Conservation (phyloP, 805 yeast species). For the Cyberlindnera saturnus region DNA sequence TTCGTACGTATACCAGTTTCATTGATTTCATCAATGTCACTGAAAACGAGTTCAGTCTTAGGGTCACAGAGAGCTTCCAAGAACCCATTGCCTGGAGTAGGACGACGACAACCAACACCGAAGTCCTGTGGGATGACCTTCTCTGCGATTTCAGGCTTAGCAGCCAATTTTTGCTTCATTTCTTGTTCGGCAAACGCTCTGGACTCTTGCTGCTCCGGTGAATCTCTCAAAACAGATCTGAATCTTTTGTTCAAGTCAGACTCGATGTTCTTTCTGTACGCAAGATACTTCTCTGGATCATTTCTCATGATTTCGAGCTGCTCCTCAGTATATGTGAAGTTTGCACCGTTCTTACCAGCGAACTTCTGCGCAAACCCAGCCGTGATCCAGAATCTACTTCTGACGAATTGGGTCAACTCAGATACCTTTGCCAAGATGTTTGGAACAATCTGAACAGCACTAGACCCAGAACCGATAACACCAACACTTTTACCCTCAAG, state of each 20-base stretch:
- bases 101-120: conserved; percentile 2
- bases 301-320: conserved; percentile 1
- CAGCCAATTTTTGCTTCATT: conserved; percentile 1
- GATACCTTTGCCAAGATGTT: neutral
- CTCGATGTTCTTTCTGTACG: conserved; percentile 2
- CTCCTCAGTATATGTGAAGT: conserved; percentile 1
- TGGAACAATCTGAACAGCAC: conserved; percentile 1
- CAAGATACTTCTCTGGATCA: neutral
- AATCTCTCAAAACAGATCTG: conserved; percentile 1
- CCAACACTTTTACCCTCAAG: conserved; percentile 1
- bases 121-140: conserved; percentile 2
- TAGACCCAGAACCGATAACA: conserved; percentile 1
- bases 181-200: conserved; percentile 1
- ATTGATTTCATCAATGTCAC: conserved; percentile 1
- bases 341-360: conserved; percentile 1
- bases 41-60: conserved; percentile 1
- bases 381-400: conserved; percentile 2
- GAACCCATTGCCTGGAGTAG: conserved; percentile 1
- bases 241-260: conserved; percentile 1
- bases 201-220: neutral
- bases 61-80: conserved; percentile 1
- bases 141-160: conserved; percentile 1
- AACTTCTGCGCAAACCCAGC: conserved; percentile 2
- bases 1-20: neutral
- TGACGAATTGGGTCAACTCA: neutral